Conservation (phyloP, 1,139 yeast genomes). For the Diutina scorzettiae region DNA sequence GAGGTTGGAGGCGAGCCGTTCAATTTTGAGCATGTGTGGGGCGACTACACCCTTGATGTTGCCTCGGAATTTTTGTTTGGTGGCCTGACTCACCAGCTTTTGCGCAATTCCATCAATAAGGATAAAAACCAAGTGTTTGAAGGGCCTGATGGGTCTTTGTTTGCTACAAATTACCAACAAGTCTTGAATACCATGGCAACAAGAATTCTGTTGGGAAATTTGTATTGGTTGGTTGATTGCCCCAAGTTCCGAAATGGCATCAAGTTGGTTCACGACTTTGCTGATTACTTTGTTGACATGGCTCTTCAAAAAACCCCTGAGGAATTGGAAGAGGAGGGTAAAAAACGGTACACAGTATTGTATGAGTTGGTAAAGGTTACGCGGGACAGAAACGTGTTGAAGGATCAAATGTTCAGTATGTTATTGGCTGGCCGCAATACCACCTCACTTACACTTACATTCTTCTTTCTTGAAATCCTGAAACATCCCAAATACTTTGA, state of each 20-base stretch:
- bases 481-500: neutral
- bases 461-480: slow-evolving; percentile 3
- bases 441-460: neutral
- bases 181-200: slow-evolving; percentile 20
- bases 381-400: slow-evolving; percentile 2
- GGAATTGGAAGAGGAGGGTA: neutral
- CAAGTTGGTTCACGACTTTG: slow-evolving; percentile 10
- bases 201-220: slow-evolving; percentile 19
- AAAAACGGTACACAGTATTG: slow-evolving; percentile 1
- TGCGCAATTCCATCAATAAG: neutral
- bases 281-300: slow-evolving; percentile 1
- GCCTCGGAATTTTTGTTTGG: slow-evolving; percentile 52
- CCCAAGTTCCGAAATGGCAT: slow-evolving; percentile 19
- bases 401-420: slow-evolving; percentile 5
- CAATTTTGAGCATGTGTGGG: slow-evolving; percentile 39
- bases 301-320: neutral
- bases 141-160: slow-evolving; percentile 8
- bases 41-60: slow-evolving; percentile 41
- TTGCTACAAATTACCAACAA: slow-evolving; percentile 21
- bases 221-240: slow-evolving; percentile 19
- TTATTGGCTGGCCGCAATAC: slow-evolving; percentile 5
- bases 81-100: slow-evolving; percentile 8
- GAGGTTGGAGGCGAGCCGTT: slow-evolving; percentile 14
- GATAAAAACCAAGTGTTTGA: neutral
- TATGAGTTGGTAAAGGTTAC: slow-evolving; percentile 6